Evolutionary conservation across 2,329 filamentous ascomycete genomes (phyloP), one percentile per base, ranked within the genome.

Genomic region (Colletotrichum theobromicola): DNA sequence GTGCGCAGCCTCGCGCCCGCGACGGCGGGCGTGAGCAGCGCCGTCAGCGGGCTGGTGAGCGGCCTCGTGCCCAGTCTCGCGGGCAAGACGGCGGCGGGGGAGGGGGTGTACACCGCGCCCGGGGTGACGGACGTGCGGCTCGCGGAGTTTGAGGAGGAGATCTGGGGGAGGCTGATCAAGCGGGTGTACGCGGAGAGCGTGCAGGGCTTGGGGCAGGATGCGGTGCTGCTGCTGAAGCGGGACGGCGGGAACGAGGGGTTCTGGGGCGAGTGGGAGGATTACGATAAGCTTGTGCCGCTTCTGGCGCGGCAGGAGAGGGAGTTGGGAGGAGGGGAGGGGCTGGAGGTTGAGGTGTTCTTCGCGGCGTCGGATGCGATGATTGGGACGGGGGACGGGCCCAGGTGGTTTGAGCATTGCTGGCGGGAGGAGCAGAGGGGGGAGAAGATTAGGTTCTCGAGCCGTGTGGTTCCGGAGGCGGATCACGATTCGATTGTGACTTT

Each of bases 211-310:
- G 78, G 79, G 32, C 66, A 77, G 32, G 81, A 83, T 12, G 78
- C 80, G 9, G 35, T 80, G 26, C 50, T 83, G 61, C 70, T 83
- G 15, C 70, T 82, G 79, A 77, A 80, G 35, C 79, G 79, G 69
- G 74, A 50, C 8, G 70, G 53, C 8, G 70, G 53, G 8, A 74
- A 70, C 32, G 28, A 28, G 10, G 61, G 55, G 3, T 79, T 76
- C 10, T 83, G 81, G 81, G 67, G 79, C 16, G 77, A 79, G 26
- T 83, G 82, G 82, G 78, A 75, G 6, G 79, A 83, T 61, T 81
- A 80, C 65, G 80, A 83, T 57, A 64, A 24, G n/a, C 66, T 80
- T 21, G 75, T 83, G 37, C 78, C 79, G 35, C 76, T 78, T 4
- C 32, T 82, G 70, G 77, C 67, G 21, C 76, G 78, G 69, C 35